Evolutionary conservation across 257 asterid species (phyloP), one percentile per base, ranked within the genome.

Genomic region (Solanum appendiculatum): DNA sequence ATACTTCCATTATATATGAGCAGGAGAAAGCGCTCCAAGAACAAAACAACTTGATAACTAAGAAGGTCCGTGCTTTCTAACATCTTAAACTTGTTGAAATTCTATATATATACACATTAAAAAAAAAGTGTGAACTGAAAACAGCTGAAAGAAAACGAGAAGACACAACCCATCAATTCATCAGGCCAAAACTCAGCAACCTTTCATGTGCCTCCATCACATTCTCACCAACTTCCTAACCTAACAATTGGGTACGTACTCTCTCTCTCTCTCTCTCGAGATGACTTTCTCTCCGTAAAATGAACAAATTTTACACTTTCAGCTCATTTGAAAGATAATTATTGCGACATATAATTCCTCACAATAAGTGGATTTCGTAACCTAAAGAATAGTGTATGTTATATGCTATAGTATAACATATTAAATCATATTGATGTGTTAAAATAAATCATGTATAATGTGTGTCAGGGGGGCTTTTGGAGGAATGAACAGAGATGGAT

Each of bases 21-120:
- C 94, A 95, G 98, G 98, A 92, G 93, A 95, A 85, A 88, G 87
- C 90, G 54, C 80, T 95, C 87, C 94, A 88, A 89, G 94, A 91
- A 83, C 93, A 94, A 54, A 93, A 94, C 87, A 92, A 82, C 63
- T 9, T 86, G 72, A 82, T 95, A 72, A 87, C 90, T 11, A 95
- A 92, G 88, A 89, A 93, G 98, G 98, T 94, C 87, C 12, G 27
- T 7, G 1, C 42, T 16, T 83, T 63, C 66, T n/a, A 27, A 66
- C 34, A 86, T 48, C 4, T 81, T 31, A 29, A 18, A 20, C 40
- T 48, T 29, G 10, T 72, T 18, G 6, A 29, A 44, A 27, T 46
- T 80, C 14, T 14, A 37, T 2, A 2, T 23, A 2, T 2, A 16
- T 34, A 3, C 39, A 7, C 9, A 46, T 80, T 9, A 31, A 80